phyloP scores from a whole-genome alignment of 2,329 filamentous ascomycete genomes.

The Clathrospora elynae region DNA sequence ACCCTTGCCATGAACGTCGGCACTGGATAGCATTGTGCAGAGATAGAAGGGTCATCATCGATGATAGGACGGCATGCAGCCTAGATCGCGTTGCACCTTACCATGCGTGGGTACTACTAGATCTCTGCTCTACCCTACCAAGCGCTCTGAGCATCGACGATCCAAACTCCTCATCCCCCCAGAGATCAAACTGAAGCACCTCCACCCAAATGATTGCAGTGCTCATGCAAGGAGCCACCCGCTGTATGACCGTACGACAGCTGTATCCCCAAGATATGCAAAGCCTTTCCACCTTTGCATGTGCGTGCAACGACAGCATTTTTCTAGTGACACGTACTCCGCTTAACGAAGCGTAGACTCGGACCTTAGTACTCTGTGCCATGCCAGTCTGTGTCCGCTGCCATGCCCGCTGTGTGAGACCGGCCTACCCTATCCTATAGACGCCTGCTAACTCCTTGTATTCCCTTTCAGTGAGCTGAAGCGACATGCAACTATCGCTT shows the following conservation, averaged over 20 bases:
- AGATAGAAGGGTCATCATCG: conserved; percentile 12
- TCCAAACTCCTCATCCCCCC: conserved; percentile 15
- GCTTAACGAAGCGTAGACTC: conserved; percentile 23
- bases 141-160: conserved; percentile 15
- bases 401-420: conserved; percentile 12
- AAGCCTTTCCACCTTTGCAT: conserved; percentile 20
- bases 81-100: conserved; percentile 14
- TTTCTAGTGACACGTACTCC: conserved; percentile 14
- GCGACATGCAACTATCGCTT: conserved; percentile 13
- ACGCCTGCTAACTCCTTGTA: not conserved
- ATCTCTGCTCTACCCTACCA: conserved; percentile 16
- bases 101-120: conserved; percentile 13
- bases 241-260: conserved; percentile 19
- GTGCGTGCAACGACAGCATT: conserved; percentile 15
- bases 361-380: conserved; percentile 20
- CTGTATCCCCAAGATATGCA: conserved; percentile 22
- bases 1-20: conserved; percentile 10
- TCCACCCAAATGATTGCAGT: conserved; percentile 19
- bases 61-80: conserved; percentile 16
- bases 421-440: conserved; percentile 8
- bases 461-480: conserved; percentile 13
- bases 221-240: conserved; percentile 17
- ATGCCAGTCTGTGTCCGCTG: conserved; percentile 14
- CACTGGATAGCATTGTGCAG: conserved; percentile 12
- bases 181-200: conserved; percentile 16